Conservation (phyloP, 371 early-diverging fungal species). For the Syncephalastrum sp. region DNA sequence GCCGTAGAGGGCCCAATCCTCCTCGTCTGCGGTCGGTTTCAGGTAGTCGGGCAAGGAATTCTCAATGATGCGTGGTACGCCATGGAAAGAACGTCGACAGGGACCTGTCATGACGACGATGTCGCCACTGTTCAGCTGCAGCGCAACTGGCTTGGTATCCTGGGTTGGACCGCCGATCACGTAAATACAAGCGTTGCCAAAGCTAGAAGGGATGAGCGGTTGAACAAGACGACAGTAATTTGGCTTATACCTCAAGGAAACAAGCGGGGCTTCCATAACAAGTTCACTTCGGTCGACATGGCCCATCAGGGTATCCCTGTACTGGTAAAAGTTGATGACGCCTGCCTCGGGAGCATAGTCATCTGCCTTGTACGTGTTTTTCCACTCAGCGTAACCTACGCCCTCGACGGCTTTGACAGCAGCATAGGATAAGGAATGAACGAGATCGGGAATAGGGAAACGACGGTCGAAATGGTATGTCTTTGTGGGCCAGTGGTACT, state of each 20-base stretch:
- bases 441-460: constrained; percentile 50
- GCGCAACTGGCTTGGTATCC: constrained; percentile 63
- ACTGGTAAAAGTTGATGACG: constrained; percentile 91
- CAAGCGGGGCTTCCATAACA: constrained; percentile 79
- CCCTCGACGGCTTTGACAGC: constrained; percentile 55
- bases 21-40: constrained; percentile 17
- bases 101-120: constrained; percentile 82
- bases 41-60: constrained; percentile 63
- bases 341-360: constrained; percentile 87
- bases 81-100: constrained; percentile 74
- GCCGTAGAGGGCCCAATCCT: constrained; percentile 58
- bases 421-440: constrained; percentile 47
- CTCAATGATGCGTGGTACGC: constrained; percentile 75
- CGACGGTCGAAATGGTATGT: constrained; percentile 64
- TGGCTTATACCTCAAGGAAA: constrained; percentile 67
- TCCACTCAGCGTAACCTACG: constrained; percentile 28
- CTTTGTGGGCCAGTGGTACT: constrained; percentile 92
- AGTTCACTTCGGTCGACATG: constrained; percentile 94
- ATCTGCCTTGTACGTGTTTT: constrained; percentile 47
- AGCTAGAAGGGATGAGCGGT: constrained; percentile 27
- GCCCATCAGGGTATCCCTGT: constrained; percentile 83
- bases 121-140: constrained; percentile 80
- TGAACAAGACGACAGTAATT: background rate
- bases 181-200: constrained; percentile 81
- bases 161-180: constrained; percentile 73